Percentiles rank a stretch among this genome's conserved stretches.
Evolutionary conservation across 306 rosid genomes (phyloP).

Genomic region (Cicer judaicum): DNA sequence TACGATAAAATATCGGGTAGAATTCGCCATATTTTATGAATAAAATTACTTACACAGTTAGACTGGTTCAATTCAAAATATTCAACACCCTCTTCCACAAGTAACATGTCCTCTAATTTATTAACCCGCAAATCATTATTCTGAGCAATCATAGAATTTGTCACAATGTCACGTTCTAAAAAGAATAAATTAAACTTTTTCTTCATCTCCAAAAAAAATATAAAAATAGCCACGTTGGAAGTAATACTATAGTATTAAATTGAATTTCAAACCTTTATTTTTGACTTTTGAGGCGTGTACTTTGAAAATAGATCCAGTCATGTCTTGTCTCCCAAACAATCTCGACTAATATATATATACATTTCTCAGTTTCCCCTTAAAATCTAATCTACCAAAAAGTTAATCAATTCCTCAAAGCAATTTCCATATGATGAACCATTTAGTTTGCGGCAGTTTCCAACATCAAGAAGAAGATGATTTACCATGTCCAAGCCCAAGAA

Average conservation of each 20-base stretch:
- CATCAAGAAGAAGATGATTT: constrained; percentile 49
- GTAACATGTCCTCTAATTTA: constrained; percentile 22
- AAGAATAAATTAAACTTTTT: constrained; percentile 19
- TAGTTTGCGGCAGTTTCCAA: constrained; percentile 59
- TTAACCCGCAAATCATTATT: background rate
- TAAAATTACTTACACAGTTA: background rate
- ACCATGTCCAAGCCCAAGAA: constrained; percentile 54
- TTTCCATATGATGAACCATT: constrained; percentile 54
- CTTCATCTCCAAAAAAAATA: constrained; percentile 45
- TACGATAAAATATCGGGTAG: background rate
- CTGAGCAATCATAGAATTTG: background rate
- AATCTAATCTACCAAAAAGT: constrained; percentile 14
- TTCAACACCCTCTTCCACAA: constrained; percentile 43
- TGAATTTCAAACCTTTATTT: constrained; percentile 47
- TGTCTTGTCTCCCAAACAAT: background rate
- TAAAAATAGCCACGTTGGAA: constrained; percentile 48
- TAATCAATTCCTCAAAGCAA: background rate
- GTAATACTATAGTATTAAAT: background rate
- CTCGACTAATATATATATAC: background rate
- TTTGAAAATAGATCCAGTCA: constrained; percentile 55
- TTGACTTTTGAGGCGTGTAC: constrained; percentile 46
- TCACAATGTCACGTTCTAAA: background rate
- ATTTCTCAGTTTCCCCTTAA: constrained; percentile 19
- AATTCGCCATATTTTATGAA: background rate
- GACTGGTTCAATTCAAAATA: constrained; percentile 21